These are phyloP conservation scores for Mimosa bimucronata DNA, from an alignment of 306 rosid genomes.

Conservation along the genomic window DNA sequence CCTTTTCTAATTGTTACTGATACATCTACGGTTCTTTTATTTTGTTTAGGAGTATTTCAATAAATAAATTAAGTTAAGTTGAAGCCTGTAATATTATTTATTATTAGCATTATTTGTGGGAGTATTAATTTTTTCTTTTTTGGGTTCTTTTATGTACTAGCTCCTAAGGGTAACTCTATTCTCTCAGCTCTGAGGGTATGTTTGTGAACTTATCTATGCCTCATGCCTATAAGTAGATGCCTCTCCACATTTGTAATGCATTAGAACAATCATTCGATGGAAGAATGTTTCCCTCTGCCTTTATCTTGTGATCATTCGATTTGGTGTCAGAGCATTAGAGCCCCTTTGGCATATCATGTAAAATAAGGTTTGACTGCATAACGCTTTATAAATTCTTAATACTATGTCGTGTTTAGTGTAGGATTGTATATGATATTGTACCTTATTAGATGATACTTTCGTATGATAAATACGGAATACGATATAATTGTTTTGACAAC, in stretches of 20 bases:
- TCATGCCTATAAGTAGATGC: background rate
- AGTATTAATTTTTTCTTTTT: background rate
- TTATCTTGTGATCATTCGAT: background rate
- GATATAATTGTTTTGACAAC: background rate
- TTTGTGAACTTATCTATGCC: background rate
- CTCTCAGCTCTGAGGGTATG: background rate
- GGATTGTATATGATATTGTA: background rate
- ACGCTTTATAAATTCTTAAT: background rate
- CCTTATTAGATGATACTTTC: background rate
- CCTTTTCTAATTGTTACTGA: conserved; percentile 20
- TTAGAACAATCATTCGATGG: background rate
- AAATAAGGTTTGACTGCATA: background rate
- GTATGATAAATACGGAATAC: background rate
- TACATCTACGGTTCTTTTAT: conserved; percentile 5
- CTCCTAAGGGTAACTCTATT: background rate
- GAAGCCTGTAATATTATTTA: background rate
- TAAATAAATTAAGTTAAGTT: background rate
- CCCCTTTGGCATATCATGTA: background rate
- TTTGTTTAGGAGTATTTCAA: background rate
- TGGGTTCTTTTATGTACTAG: background rate
- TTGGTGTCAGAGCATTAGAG: background rate
- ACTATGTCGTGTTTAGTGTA: background rate
- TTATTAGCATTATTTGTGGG: background rate
- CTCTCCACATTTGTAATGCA: background rate
- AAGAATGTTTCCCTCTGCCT: background rate